These are phyloP conservation scores for Candida patagonica DNA, from an alignment of 805 yeast genomes.

Conservation along the genomic window DNA sequence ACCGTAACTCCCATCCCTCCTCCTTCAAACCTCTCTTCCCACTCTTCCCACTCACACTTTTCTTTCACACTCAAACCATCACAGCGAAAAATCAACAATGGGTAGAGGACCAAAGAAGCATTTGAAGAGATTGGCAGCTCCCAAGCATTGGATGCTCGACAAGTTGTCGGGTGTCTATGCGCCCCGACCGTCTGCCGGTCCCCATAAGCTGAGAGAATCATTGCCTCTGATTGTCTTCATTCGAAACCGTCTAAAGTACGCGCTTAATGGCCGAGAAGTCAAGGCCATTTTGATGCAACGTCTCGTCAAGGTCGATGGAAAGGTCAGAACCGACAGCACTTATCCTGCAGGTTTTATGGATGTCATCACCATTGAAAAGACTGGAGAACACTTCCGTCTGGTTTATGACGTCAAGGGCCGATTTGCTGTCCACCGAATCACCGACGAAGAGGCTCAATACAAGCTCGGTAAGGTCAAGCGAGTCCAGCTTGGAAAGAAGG, in stretches of 20 bases:
- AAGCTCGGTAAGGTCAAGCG: slow-evolving; percentile 97
- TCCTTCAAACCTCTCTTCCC: neutral
- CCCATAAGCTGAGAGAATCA: slow-evolving; percentile 98
- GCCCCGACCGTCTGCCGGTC: slow-evolving; percentile 99
- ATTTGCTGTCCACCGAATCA: slow-evolving; percentile 98
- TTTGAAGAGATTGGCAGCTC: slow-evolving; percentile 55
- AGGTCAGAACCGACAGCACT: slow-evolving; percentile 98
- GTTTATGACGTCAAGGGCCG: slow-evolving; percentile 98
- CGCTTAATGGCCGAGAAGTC: slow-evolving; percentile 97
- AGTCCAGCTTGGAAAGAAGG: slow-evolving; percentile 97
- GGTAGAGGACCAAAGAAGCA: slow-evolving; percentile 18
- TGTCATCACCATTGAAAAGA: slow-evolving; percentile 92
- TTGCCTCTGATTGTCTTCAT: slow-evolving; percentile 93
- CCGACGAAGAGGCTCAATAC: slow-evolving; percentile 97
- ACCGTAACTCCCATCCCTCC: neutral
- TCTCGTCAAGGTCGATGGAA: slow-evolving; percentile 97
- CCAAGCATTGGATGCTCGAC: slow-evolving; percentile 99
- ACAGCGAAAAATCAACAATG: slow-evolving; percentile 7
- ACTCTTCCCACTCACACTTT: slow-evolving; percentile 1
- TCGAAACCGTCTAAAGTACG: slow-evolving; percentile 98
- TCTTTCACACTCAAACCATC: no score
- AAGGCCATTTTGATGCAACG: slow-evolving; percentile 97
- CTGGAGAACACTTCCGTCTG: slow-evolving; percentile 99
- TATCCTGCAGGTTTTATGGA: slow-evolving; percentile 99
- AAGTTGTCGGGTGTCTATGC: slow-evolving; percentile 99